These are phyloP conservation scores for Hericium rajendrae DNA, from an alignment of 768 basidiomycete genomes.

Conservation along the genomic window DNA sequence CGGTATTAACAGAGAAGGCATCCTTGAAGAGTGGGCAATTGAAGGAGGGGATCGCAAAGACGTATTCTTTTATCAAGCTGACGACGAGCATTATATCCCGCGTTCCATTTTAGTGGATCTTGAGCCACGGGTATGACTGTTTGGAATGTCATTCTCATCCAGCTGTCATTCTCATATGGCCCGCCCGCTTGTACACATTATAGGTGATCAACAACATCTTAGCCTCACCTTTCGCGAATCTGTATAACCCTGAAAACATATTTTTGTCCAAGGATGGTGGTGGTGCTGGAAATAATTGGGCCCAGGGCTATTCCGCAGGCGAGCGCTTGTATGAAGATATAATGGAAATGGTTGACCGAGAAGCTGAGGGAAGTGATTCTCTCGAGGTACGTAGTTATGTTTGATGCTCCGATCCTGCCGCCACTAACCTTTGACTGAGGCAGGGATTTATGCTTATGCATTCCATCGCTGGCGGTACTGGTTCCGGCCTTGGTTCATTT, in stretches of 20 bases:
- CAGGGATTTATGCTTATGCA: slow-evolving; percentile 99
- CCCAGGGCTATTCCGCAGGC: slow-evolving; percentile 85
- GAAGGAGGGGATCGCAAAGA: slow-evolving; percentile 96
- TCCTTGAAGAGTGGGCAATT: slow-evolving; percentile 94
- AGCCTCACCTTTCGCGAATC: slow-evolving; percentile 73
- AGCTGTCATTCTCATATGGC: no score
- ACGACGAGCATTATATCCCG: slow-evolving; percentile 98
- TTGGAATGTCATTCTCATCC: background rate
- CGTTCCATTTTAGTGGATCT: slow-evolving; percentile 93
- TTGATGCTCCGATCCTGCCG: background rate
- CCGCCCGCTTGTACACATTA: background rate
- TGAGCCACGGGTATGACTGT: slow-evolving; percentile 75
- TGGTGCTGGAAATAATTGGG: slow-evolving; percentile 99
- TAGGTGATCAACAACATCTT: slow-evolving; percentile 97
- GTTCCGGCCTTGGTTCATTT: slow-evolving; percentile 97
- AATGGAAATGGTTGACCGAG: slow-evolving; percentile 98
- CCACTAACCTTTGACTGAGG: background rate
- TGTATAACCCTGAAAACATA: slow-evolving; percentile 98
- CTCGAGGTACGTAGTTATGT: slow-evolving; percentile 57
- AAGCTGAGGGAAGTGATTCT: slow-evolving; percentile 95
- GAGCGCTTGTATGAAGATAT: slow-evolving; percentile 92
- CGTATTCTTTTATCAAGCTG: slow-evolving; percentile 99
- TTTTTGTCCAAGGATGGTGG: slow-evolving; percentile 94
- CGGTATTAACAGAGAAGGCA: slow-evolving; percentile 92
- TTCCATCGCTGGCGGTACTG: slow-evolving; percentile 97